These are phyloP conservation scores for Parietichytrium sp. DNA, from an alignment of 108 stramenopile genomes.

Conservation along the genomic window DNA sequence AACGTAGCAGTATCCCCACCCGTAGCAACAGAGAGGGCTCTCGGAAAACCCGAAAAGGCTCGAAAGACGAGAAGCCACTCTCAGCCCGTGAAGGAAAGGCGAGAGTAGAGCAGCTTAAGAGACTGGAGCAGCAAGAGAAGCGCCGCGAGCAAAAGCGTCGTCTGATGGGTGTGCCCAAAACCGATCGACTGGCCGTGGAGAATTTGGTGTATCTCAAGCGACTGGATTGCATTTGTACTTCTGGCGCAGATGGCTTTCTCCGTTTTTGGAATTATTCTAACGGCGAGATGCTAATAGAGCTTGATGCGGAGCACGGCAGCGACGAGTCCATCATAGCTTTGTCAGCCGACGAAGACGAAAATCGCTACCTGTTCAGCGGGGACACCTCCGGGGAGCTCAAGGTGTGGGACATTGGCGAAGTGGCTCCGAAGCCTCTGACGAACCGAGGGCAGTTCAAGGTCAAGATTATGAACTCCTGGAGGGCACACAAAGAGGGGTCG, in stretches of 20 bases:
- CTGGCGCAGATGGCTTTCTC: constrained; percentile 29
- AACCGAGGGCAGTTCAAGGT: background rate
- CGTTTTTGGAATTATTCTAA: constrained; percentile 3
- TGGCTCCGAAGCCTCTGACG: background rate
- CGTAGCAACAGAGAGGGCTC: background rate
- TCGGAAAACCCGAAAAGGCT: no score
- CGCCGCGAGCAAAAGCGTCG: background rate
- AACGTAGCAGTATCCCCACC: no score
- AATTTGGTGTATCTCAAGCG: background rate
- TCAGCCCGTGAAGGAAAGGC: no score
- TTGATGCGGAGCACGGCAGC: background rate
- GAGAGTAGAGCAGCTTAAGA: background rate
- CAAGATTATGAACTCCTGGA: background rate
- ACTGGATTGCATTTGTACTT: background rate
- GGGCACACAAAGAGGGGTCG: background rate
- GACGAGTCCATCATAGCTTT: background rate
- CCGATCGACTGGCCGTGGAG: constrained; percentile 27
- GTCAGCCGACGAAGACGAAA: background rate
- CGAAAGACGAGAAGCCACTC: no score
- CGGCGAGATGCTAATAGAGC: background rate
- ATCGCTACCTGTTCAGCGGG: constrained; percentile 6
- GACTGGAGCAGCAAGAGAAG: background rate
- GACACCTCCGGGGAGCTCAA: background rate
- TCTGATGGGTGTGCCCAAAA: background rate
- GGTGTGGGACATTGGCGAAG: background rate